phyloP scores from a whole-genome alignment of 306 rosid species.

The Oemleria cerasiformis region DNA sequence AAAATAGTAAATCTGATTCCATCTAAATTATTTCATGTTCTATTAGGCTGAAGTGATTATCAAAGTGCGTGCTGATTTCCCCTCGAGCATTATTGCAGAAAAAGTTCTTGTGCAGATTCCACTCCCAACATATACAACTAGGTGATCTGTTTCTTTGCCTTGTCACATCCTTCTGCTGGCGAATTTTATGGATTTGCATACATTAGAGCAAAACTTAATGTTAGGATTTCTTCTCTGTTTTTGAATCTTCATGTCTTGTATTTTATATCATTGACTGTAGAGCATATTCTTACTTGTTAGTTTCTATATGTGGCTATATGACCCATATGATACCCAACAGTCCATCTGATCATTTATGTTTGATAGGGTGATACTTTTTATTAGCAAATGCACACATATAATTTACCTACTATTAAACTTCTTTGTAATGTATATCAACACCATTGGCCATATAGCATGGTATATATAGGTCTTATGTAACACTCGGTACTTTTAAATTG shows the following conservation, averaged over 20 bases:
- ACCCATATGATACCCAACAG: background rate
- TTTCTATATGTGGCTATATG: background rate
- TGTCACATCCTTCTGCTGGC: conserved; percentile 4
- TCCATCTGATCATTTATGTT: background rate
- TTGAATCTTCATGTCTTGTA: no score
- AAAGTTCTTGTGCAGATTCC: conserved; percentile 74
- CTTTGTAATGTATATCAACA: background rate
- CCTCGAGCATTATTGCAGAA: conserved; percentile 67
- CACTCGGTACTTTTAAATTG: background rate
- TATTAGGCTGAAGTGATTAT: conserved; percentile 78
- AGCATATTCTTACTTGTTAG: background rate
- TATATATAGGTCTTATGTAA: background rate
- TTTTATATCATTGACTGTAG: background rate
- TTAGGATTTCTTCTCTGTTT: background rate
- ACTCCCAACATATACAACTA: conserved; percentile 68
- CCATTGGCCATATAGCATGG: background rate
- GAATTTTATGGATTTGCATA: background rate
- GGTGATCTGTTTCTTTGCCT: conserved; percentile 46
- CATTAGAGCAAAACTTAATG: background rate
- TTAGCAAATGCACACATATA: background rate
- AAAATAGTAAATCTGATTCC: conserved; percentile 13
- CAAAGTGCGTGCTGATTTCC: conserved; percentile 75
- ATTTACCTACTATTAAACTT: background rate
- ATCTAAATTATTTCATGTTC: conserved; percentile 22
- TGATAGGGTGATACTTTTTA: background rate